Conservation (phyloP, 1,284 basidiomycete species). For the Anthracocystis setariae region DNA sequence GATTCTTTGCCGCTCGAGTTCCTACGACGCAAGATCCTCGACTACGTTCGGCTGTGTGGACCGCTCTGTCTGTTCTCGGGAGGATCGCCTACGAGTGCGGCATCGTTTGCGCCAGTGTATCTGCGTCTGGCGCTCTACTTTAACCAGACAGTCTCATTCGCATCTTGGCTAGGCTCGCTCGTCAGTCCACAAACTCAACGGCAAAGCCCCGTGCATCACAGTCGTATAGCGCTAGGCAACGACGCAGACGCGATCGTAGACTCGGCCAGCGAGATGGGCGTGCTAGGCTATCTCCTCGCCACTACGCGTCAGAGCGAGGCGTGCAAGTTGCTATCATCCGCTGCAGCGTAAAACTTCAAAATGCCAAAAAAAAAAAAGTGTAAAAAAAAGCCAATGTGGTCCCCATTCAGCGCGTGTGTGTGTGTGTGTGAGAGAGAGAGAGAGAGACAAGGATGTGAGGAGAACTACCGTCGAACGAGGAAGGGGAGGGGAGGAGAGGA, state of each 20-base stretch:
- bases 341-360: too few species aligned
- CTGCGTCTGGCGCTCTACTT: slow-evolving; percentile 34
- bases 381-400: too few species aligned
- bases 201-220: slow-evolving; percentile 12
- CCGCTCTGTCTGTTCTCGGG: slow-evolving; percentile 39
- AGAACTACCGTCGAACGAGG: too few species aligned
- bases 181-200: slow-evolving; percentile 11
- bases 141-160: slow-evolving; percentile 30
- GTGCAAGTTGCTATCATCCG: slow-evolving; percentile 22
- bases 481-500: too few species aligned
- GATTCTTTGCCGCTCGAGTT: slow-evolving; percentile 30
- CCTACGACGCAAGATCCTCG: slow-evolving; percentile 41
- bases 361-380: too few species aligned
- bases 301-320: slow-evolving; percentile 22
- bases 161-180: slow-evolving; percentile 22
- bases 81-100: slow-evolving; percentile 10
- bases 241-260: slow-evolving; percentile 36
- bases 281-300: slow-evolving; percentile 35
- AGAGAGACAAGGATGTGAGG: too few species aligned
- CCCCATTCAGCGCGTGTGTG: too few species aligned
- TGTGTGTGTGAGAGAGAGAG: too few species aligned
- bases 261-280: slow-evolving; percentile 27
- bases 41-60: slow-evolving; percentile 48
- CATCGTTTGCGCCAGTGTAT: slow-evolving; percentile 30
- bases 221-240: slow-evolving; percentile 11